These are phyloP conservation scores for Sanghuangporus weigelae DNA, from an alignment of 1,284 basidiomycete species.

Conservation along the genomic window DNA sequence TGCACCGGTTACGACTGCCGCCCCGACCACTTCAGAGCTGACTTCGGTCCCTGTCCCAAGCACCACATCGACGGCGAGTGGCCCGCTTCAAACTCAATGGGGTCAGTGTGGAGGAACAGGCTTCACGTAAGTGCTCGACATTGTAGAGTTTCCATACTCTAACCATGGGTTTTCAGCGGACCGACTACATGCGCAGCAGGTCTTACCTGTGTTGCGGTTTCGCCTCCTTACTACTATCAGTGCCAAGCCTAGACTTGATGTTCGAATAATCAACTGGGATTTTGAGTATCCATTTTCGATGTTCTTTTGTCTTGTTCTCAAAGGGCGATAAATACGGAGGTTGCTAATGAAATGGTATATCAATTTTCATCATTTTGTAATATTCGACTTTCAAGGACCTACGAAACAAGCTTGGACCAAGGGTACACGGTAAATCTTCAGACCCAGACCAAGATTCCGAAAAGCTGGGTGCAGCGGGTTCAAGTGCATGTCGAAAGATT, in stretches of 20 bases:
- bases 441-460: no score
- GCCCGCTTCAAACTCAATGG: slow-evolving; percentile 13
- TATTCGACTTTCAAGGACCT: no score
- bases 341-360: no score
- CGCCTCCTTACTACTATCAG: slow-evolving; percentile 18
- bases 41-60: slow-evolving; percentile 3
- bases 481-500: no score
- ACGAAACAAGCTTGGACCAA: no score
- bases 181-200: slow-evolving; percentile 16
- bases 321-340: background rate
- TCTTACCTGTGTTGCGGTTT: slow-evolving; percentile 16
- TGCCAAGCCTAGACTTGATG: background rate
- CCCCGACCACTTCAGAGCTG: background rate
- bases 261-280: background rate
- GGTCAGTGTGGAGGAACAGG: slow-evolving; percentile 19
- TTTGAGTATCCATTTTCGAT: background rate
- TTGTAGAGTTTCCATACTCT: background rate
- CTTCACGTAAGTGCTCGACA: slow-evolving; percentile 12
- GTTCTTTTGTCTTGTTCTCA: background rate
- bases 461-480: no score
- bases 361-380: no score
- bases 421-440: no score
- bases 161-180: slow-evolving; percentile 6
- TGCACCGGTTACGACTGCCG: slow-evolving; percentile 7
- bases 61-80: slow-evolving; percentile 4